phyloP scores from a whole-genome alignment of 2,329 filamentous ascomycete genomes.

The Cladosporium sp. region DNA sequence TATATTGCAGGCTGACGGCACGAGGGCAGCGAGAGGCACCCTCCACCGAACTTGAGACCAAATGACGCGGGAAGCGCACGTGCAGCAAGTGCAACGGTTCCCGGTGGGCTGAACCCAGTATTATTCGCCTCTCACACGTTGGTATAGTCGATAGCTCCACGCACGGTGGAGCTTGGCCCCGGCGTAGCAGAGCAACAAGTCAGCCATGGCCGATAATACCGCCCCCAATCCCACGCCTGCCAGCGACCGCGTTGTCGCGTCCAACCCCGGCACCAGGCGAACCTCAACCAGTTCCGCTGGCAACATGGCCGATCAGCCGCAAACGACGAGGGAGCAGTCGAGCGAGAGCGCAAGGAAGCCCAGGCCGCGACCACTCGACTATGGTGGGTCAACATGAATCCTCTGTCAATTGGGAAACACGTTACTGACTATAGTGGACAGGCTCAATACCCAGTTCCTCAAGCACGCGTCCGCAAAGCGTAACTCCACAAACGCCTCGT shows the following conservation, averaged over 20 bases:
- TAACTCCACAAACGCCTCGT: constrained; percentile 42
- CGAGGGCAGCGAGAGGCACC: neutral
- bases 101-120: neutral
- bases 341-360: constrained; percentile 19
- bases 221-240: neutral
- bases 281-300: constrained; percentile 21
- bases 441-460: constrained; percentile 21
- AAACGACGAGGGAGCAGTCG: constrained; percentile 3
- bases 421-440: constrained; percentile 13
- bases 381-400: constrained; percentile 19
- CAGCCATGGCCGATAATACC: constrained; percentile 11
- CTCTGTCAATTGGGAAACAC: no score
- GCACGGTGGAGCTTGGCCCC: constrained; percentile 5
- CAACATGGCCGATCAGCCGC: constrained; percentile 17
- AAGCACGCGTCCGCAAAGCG: constrained; percentile 17
- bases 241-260: constrained; percentile 11
- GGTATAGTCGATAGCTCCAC: constrained; percentile 4
- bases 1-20: neutral
- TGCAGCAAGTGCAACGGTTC: constrained; percentile 3
- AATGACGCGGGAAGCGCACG: constrained; percentile 8
- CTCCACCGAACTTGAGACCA: constrained; percentile 3
- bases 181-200: constrained; percentile 1
- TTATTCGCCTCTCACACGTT: neutral
- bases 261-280: constrained; percentile 20
- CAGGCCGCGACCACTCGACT: constrained; percentile 25